Percentiles rank a stretch among this genome's conserved stretches.
Evolutionary conservation across 768 basidiomycete species (phyloP).

Genomic region (Rhizopogon vesiculosus): DNA sequence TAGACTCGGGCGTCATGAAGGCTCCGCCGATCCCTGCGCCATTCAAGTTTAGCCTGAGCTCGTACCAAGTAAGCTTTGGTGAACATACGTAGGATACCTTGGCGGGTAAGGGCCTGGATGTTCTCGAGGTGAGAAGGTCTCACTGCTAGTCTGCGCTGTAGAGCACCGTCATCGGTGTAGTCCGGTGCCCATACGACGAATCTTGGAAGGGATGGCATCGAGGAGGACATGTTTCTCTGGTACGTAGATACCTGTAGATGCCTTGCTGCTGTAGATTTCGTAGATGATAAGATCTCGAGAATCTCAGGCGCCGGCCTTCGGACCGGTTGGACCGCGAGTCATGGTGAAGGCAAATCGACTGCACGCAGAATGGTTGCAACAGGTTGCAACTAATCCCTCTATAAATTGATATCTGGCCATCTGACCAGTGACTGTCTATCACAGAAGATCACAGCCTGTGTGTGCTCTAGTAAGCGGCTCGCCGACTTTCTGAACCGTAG

Average conservation of each 20-base stretch:
- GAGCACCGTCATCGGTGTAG: slow-evolving; percentile 49
- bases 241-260: no score
- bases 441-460: no score
- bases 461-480: no score
- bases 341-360: no score
- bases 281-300: background rate
- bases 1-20: slow-evolving; percentile 51
- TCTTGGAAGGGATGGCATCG: slow-evolving; percentile 11
- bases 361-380: no score
- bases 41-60: background rate
- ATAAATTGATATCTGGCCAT: no score
- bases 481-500: no score
- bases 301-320: background rate
- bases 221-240: slow-evolving; percentile 13
- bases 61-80: background rate
- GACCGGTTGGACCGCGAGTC: no score
- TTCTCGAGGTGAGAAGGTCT: slow-evolving; percentile 46
- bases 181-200: slow-evolving; percentile 69
- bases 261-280: background rate
- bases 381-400: no score
- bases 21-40: slow-evolving; percentile 51
- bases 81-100: slow-evolving; percentile 48
- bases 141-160: slow-evolving; percentile 48
- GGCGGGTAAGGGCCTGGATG: slow-evolving; percentile 28
- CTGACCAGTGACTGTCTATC: no score